These are phyloP conservation scores for Neurospora sp. DNA, from an alignment of 2,329 filamentous ascomycete species.

Conservation along the genomic window DNA sequence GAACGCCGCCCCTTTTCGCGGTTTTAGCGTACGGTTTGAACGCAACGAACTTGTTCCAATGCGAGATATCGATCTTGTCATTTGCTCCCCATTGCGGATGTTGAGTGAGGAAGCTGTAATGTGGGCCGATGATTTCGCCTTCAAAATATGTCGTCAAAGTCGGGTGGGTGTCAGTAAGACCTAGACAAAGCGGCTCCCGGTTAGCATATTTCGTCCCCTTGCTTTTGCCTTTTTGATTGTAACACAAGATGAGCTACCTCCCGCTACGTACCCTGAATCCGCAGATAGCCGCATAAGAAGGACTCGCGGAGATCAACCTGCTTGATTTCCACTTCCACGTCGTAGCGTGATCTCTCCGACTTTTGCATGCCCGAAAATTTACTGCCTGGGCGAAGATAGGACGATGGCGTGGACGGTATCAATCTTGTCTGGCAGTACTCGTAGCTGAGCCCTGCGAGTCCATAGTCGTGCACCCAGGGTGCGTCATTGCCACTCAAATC, in stretches of 20 bases:
- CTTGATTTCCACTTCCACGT: conserved; percentile 94
- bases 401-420: conserved; percentile 70
- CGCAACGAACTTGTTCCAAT: conserved; percentile 84
- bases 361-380: conserved; percentile 85
- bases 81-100: conserved; percentile 87
- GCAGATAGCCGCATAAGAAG: conserved; percentile 87
- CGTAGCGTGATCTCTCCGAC: conserved; percentile 86
- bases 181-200: conserved; percentile 32
- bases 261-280: conserved; percentile 68
- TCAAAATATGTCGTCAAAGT: conserved; percentile 98
- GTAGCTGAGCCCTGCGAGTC: conserved; percentile 23
- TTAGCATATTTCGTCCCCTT: conserved; percentile 4
- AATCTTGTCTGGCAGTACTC: conserved; percentile 33
- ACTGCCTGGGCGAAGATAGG: conserved; percentile 77
- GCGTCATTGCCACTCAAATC: conserved; percentile 22
- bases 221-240: conserved; percentile 4
- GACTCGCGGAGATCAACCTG: conserved; percentile 91
- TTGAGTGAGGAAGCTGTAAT: conserved; percentile 87
- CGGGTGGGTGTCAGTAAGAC: conserved; percentile 87
- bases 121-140: conserved; percentile 91
- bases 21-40: conserved; percentile 65
- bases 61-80: conserved; percentile 81
- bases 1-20: conserved; percentile 44
- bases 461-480: conserved; percentile 21
- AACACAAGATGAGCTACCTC: conserved; percentile 1